Conservation (phyloP, 208 protist genomes). For the Leishmania major region DNA sequence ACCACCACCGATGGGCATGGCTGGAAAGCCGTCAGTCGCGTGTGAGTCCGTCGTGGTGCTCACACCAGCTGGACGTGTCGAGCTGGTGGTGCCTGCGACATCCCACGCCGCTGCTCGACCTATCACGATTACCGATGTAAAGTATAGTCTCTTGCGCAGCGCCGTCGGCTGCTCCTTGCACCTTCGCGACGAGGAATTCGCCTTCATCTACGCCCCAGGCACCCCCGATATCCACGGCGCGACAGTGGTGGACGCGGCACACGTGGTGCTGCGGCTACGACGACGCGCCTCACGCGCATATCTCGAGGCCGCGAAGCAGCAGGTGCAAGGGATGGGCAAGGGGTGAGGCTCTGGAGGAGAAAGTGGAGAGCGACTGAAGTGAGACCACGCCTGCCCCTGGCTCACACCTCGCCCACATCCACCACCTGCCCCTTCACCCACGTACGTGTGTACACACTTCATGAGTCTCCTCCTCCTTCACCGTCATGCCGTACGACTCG, state of each 20-base stretch:
- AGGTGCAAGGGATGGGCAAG: neutral
- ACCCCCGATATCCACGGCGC: slow-evolving; percentile 29
- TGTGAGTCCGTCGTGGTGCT: slow-evolving; percentile 45
- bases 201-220: slow-evolving; percentile 46
- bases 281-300: neutral
- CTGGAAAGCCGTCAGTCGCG: slow-evolving; percentile 2
- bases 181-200: slow-evolving; percentile 27
- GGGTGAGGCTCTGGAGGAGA: neutral
- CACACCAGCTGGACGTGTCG: slow-evolving; percentile 46
- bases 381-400: neutral
- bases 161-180: slow-evolving; percentile 51
- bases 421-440: neutral
- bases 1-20: neutral
- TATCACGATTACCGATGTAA: slow-evolving; percentile 50
- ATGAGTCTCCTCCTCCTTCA: neutral
- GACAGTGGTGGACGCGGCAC: slow-evolving; percentile 22
- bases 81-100: slow-evolving; percentile 31
- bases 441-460: neutral
- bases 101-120: neutral
- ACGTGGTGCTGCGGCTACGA: slow-evolving; percentile 41
- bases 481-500: neutral
- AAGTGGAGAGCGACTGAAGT: neutral
- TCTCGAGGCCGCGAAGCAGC: neutral
- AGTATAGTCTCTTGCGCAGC: slow-evolving; percentile 46
- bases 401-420: neutral